Percentiles rank a stretch among this genome's conserved stretches.
Conservation (phyloP, 768 basidiomycete genomes). For the Termitomyces sp. region DNA sequence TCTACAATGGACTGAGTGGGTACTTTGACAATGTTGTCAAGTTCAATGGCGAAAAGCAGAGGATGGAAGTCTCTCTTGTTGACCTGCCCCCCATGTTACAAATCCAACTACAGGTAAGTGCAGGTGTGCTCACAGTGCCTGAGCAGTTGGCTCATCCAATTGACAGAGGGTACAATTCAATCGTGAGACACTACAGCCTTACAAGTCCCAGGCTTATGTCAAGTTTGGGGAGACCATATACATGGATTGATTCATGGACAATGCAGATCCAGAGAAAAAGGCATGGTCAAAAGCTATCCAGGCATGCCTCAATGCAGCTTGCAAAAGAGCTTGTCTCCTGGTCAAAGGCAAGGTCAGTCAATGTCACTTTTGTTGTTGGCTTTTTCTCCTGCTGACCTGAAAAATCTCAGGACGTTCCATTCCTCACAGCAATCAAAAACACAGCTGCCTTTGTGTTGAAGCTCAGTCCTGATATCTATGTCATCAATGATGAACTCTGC, state of each 20-base stretch:
- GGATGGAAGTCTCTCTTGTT: constrained; percentile 84
- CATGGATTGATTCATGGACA: constrained; percentile 90
- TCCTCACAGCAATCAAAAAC: constrained; percentile 49
- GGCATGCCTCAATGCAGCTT: constrained; percentile 52
- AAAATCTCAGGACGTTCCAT: constrained; percentile 53
- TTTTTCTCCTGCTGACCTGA: neutral
- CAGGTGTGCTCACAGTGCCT: constrained; percentile 13
- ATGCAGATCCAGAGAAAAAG: constrained; percentile 68
- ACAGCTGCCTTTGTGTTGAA: constrained; percentile 55
- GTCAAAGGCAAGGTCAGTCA: constrained; percentile 66
- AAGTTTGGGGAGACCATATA: constrained; percentile 83
- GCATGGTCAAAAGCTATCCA: constrained; percentile 69
- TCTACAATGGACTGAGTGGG: constrained; percentile 89
- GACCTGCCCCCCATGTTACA: constrained; percentile 89
- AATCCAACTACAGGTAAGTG: constrained; percentile 84
- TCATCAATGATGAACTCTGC: constrained; percentile 60
- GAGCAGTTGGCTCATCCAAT: neutral
- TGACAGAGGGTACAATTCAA: constrained; percentile 90
- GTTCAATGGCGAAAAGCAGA: constrained; percentile 79
- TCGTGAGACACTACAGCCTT: constrained; percentile 83
- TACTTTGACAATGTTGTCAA: constrained; percentile 91
- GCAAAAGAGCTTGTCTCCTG: constrained; percentile 67
- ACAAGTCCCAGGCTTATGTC: constrained; percentile 95
- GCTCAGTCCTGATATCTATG: constrained; percentile 39
- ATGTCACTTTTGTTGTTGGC: neutral